Conservation (phyloP, 768 basidiomycete genomes). For the Dendrothele bispora region DNA sequence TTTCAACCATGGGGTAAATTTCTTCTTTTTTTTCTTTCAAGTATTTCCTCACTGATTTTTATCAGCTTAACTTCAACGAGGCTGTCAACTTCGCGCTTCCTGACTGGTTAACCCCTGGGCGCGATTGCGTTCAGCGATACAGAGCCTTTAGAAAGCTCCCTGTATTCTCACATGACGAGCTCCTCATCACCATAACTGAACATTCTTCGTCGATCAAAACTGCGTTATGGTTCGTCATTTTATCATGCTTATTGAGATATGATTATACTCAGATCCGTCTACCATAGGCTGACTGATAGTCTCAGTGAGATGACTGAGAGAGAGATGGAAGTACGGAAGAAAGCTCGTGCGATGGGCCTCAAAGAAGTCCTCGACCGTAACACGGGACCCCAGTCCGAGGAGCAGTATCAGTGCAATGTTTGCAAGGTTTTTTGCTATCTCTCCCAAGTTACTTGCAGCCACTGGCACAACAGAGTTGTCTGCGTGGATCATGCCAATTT, state of each 20-base stretch:
- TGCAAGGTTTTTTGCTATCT: constrained; percentile 97
- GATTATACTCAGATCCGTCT: neutral
- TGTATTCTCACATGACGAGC: constrained; percentile 97
- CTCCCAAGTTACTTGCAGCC: constrained; percentile 84
- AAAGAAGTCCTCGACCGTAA: constrained; percentile 74
- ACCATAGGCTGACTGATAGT: constrained; percentile 77
- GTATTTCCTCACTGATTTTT: constrained; percentile 20
- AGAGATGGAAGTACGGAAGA: constrained; percentile 69
- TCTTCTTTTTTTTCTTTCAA: constrained; percentile 7
- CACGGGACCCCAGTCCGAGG: too few species aligned
- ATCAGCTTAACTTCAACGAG: constrained; percentile 95
- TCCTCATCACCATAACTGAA: constrained; percentile 96
- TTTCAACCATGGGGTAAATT: constrained; percentile 94
- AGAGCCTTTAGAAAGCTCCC: constrained; percentile 89
- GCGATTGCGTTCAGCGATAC: constrained; percentile 88
- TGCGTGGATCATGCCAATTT: constrained; percentile 84
- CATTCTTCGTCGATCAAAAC: constrained; percentile 92
- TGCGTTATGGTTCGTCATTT: constrained; percentile 70
- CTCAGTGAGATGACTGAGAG: constrained; percentile 87
- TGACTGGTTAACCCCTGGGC: constrained; percentile 88
- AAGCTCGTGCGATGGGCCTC: constrained; percentile 59
- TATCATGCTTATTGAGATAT: neutral
- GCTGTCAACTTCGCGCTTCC: constrained; percentile 98
- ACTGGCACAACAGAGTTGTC: constrained; percentile 73
- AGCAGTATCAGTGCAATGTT: constrained; percentile 91